A percentile compares a stretch with the other conserved stretches of the same genome.
Evolutionary conservation across 352 stramenopile genomes (phyloP).

Genomic region (Phytopythium mirpurense): DNA sequence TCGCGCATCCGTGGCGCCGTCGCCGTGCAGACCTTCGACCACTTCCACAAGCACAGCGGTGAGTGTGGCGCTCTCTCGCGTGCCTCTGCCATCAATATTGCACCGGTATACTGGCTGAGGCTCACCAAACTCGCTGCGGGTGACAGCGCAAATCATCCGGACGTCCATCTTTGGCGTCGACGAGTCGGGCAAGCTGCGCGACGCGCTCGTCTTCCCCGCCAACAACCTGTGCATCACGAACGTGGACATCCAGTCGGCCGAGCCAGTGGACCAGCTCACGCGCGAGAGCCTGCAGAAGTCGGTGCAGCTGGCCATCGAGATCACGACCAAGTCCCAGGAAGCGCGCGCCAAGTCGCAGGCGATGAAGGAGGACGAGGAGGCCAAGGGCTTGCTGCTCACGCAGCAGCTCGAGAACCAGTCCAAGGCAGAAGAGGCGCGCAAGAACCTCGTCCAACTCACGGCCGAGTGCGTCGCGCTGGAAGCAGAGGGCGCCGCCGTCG

Average conservation of each 20-base stretch:
- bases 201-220: slow-evolving; percentile 55
- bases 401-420: slow-evolving; percentile 81
- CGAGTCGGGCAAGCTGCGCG: slow-evolving; percentile 41
- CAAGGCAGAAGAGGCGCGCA: slow-evolving; percentile 60
- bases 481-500: slow-evolving; percentile 58
- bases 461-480: slow-evolving; percentile 69
- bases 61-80: slow-evolving; percentile 4
- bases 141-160: slow-evolving; percentile 60
- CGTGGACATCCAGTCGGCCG: slow-evolving; percentile 75
- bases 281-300: slow-evolving; percentile 77
- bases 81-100: no score
- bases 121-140: no score
- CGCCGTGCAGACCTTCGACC: slow-evolving; percentile 64
- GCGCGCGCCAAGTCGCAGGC: slow-evolving; percentile 69
- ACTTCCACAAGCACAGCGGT: slow-evolving; percentile 82
- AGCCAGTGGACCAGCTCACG: slow-evolving; percentile 68
- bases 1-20: slow-evolving; percentile 74
- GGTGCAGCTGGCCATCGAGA: slow-evolving; percentile 80
- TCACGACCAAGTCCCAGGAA: slow-evolving; percentile 82
- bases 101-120: no score
- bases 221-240: slow-evolving; percentile 83
- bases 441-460: slow-evolving; percentile 69
- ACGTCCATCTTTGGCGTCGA: slow-evolving; percentile 74
- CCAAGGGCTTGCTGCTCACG: slow-evolving; percentile 62
- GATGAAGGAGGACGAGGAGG: slow-evolving; percentile 79